Conservation (phyloP, 768 basidiomycete species). For the Roridomyces roridus region DNA sequence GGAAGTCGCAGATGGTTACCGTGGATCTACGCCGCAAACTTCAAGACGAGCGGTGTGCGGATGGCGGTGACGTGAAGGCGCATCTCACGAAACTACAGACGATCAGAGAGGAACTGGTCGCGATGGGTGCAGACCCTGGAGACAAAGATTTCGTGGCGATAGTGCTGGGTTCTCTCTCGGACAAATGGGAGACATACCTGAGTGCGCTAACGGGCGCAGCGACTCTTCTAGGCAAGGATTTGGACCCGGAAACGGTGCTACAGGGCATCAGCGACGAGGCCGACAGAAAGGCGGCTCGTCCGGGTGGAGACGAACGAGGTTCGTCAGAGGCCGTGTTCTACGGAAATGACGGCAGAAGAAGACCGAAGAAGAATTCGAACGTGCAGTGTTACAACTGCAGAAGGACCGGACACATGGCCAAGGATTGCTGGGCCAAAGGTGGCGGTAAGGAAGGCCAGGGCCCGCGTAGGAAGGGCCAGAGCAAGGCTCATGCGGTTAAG, state of each 20-base stretch:
- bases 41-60: slow-evolving; percentile 25
- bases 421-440: slow-evolving; percentile 43
- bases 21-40: slow-evolving; percentile 26
- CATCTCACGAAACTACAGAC: slow-evolving; percentile 21
- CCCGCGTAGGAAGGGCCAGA: slow-evolving; percentile 21
- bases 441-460: slow-evolving; percentile 43
- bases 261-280: neutral
- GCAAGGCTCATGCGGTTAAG: neutral
- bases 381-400: slow-evolving; percentile 37
- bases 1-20: slow-evolving; percentile 20
- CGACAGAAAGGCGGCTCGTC: neutral
- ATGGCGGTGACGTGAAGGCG: slow-evolving; percentile 25
- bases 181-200: neutral
- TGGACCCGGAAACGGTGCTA: neutral
- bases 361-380: neutral
- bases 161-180: neutral
- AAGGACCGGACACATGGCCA: slow-evolving; percentile 32
- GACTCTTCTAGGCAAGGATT: neutral
- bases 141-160: neutral
- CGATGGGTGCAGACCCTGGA: slow-evolving; percentile 1
- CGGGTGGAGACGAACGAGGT: neutral
- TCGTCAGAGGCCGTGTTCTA: neutral
- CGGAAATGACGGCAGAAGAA: neutral
- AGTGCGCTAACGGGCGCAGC: neutral
- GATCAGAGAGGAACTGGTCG: neutral